Base-by-base conservation (phyloP, 2,329 filamentous ascomycete genomes). In the Epichloe coenophiala region DNA sequence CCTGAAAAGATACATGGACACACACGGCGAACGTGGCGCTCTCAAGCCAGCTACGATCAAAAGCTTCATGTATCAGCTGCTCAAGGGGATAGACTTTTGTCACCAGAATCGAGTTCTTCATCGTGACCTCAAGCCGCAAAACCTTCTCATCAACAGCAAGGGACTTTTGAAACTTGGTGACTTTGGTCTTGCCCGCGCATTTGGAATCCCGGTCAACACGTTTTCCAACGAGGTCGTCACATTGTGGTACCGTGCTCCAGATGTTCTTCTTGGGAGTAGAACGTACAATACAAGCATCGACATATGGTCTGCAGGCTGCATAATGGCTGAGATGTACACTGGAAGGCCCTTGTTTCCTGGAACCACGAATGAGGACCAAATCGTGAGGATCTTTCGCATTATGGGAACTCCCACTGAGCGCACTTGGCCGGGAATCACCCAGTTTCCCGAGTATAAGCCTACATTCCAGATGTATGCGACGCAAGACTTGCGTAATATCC, bases 201-300 rank as follows among this genome's bases (percentile, higher is more conserved):
- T 97, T 62, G 91, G 91, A 52, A 97, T 97, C 54, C 91, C 91
- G 0, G 91, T 97, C 61, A 97, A 97, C 65, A 97, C 91, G 17
- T 97, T 97, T 70, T 94, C 88, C 48, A 97, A 97, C 67, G 91
- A 97, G 69, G 91, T 97, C 52, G 91, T 97, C 42, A 97, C 93
- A 0, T 76, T 97, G 17, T 97, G 91, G 91, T 98, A 98, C 67
- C 86, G 93, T 42, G 93, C 93, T 1, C 93, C 93, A 0, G 93
- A 98, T 61, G 93, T 98, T 45, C 78, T 98, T 48, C 78, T 98
- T 44, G 93, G 93, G 48, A 93, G 86, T 61, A 77, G 93, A 57
- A 97, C 93, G 21, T 98, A 98, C 73, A 98, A 95, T 70, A 98
- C 93, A n/a, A 95, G 88, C 70, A 97, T 98, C 66, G 93, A 98